Base-by-base conservation (phyloP, 768 basidiomycete species). In the Exidia glandulosa region DNA sequence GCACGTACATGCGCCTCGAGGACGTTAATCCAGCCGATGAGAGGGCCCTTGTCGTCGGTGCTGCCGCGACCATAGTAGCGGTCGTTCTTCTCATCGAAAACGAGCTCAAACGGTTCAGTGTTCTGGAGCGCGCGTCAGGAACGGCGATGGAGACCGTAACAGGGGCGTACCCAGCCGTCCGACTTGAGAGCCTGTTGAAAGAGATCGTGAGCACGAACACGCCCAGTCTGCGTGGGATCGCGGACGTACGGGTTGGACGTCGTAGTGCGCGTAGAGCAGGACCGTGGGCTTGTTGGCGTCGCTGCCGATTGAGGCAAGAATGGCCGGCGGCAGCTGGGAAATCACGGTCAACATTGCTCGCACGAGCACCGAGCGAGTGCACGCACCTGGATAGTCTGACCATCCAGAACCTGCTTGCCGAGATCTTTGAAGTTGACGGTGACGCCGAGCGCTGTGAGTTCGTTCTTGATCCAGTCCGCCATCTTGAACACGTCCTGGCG, bases 231-330 rank as follows among this genome's bases (percentile, higher is more conserved):
- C 1, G 29, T 19, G n/a, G 23, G 41, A 25, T 10, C 19, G 23
- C 12, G 36, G 9, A 72, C 83, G 57, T 61, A 90, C 89, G 9
- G 94, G 94, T 67, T 96, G 94, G 6, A 96, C 94, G 68, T 96
- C 94, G 68, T 91, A 95, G 71, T 97, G 94, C 2, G 92, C 94
- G 69, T 97, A 97, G 32, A 97, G 74, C 31, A 95, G 79, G 33
- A 97, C 84, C 0, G 94, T 98, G 81, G 90, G 94, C 84, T 97
- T 97, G 68, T 76, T 82, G 14, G 83, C 84, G 72, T 96, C 91
- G 36, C 84, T 77, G 2, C 95, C 95, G 59, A 93, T 77, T 64
- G 77, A 77, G 0, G 88, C 94, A 37, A 97, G 78, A 69, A 96
- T 82, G 4, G 83, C 88, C 2, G 91, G 91, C 0, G 94, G 94